Evolutionary conservation across 2,329 filamentous ascomycete species (phyloP), one percentile per base, ranked within the genome.

Genomic region (Alternaria incomplexa): DNA sequence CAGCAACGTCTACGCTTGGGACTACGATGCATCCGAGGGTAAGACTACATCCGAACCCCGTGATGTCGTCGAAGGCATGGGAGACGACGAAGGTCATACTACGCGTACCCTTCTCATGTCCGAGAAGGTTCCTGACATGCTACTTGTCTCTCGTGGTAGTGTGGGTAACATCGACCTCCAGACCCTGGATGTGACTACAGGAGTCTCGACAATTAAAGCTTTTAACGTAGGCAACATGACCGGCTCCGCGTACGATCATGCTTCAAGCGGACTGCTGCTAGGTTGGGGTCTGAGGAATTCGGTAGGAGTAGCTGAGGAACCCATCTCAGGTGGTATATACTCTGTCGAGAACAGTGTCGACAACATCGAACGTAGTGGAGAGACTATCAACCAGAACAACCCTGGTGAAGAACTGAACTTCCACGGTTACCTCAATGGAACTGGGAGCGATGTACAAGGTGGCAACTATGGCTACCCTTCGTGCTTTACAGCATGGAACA

Each of bases 391-490:
- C 68, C 77, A 87, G 63, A 83, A 91, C 70, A 93, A 93, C 71
- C 91, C 91, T 0, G 91, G 85, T 15, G 91, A 93, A 73, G 89
- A 93, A 78, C 79, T 93, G 76, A 93, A 93, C 77, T 92, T 87
- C 75, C 87, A 91, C 63, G 90, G 91, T 4, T 85, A 84, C 61
- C 81, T 91, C 4, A 85, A 86, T 47, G 83, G 83, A n/a, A 85
- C 84, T 0, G 11, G 68, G 8, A 79, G 76, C 20, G 62, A 69
- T 3, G 70, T 79, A 28, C 80, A 85, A 71, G 84, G 83, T 17
- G 71, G 73, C 4, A 92, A 92, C 77, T 90, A 90, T 72, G 91
- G 91, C 22, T 93, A 93, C 73, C 91, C 91, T 2, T 79, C 83
- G 48, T 93, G 91, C 80, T 91, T 88, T 70, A 83, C 90, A 0